These are phyloP conservation scores for Gnomoniopsis smithogilvyi DNA, from an alignment of 2,329 filamentous ascomycete genomes.

Conservation along the genomic window DNA sequence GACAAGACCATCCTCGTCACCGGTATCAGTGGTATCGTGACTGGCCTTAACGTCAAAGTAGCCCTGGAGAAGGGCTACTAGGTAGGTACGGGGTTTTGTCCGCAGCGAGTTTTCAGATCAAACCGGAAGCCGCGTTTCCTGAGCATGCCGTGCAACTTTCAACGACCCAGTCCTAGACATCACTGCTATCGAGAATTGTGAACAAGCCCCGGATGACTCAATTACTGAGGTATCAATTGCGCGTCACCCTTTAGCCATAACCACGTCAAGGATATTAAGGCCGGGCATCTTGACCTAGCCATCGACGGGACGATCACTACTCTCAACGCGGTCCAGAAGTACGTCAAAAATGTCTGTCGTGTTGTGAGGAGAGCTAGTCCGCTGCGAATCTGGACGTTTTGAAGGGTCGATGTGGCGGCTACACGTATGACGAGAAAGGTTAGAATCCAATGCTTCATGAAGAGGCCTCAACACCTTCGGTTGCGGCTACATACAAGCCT, in stretches of 20 bases:
- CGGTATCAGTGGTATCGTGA: conserved; percentile 1
- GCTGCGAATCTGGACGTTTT: background rate
- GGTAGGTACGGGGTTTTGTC: background rate
- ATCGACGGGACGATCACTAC: background rate
- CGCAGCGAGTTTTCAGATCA: background rate
- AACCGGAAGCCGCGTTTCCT: background rate
- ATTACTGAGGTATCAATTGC: background rate
- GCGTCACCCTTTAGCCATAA: background rate
- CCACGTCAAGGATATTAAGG: background rate
- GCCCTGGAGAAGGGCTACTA: conserved; percentile 6
- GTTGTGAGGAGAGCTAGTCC: background rate
- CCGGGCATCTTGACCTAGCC: background rate
- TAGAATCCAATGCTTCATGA: background rate
- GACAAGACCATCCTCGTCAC: conserved; percentile 10
- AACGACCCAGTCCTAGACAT: background rate
- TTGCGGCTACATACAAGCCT: background rate
- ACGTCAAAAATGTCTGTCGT: background rate
- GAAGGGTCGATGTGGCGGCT: background rate
- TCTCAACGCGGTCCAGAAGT: background rate
- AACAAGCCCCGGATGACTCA: background rate
- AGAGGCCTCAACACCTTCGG: background rate
- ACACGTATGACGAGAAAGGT: background rate
- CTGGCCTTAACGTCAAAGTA: conserved; percentile 10
- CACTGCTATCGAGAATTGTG: background rate
- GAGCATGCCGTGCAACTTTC: background rate